Evolutionary conservation across 352 stramenopile genomes (phyloP), one percentile per base, ranked within the genome.

Genomic region (Pythium dissotocum): DNA sequence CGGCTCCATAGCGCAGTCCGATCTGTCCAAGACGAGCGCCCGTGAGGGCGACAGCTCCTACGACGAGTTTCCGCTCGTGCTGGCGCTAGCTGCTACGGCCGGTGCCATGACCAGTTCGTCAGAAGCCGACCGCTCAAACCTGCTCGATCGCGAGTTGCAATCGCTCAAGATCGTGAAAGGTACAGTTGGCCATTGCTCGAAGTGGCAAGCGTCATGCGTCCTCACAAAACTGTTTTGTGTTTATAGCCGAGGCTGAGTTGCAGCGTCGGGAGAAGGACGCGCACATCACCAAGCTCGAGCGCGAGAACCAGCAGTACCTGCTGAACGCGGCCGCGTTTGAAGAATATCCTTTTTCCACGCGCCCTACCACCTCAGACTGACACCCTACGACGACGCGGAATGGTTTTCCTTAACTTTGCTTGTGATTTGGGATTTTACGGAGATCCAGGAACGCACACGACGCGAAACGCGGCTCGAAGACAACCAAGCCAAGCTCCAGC

Each of bases 291-390:
- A 88, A 92, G 69, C 81, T 95, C 65, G 86, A 93, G 83, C 86
- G 71, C 72, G 86, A 94, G 73, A 94, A 94, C 63, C 82, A 93
- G 75, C 80, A 94, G 70, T 91, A 90, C 49, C 65, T 94, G 75
- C 69, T 93, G 59, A 92, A 93, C 46, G 86, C 85, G 10, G 85
- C 83, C 6, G 83, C 86, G 46, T 90, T 94, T 58, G 86, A 94
- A 93, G 83, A 94, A 91, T 90, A 91, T 93, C 83, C 80, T 89
- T 83, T 77, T 68, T 54, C 21, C 48, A 1, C 36, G 42, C 57
- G 40, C 33, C 46, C 24, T 14, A 16, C 46, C 4, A 24, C 18
- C 21, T 53, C 9, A 8, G 46, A 53, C 46, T 32, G 42, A 26
- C 42, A 26, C 12, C 46, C 24, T 24, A 48, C n/a, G 21, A 18